Evolutionary conservation across 1,139 yeast species (phyloP).

Genomic region (Hyphopichia khmerensis): DNA sequence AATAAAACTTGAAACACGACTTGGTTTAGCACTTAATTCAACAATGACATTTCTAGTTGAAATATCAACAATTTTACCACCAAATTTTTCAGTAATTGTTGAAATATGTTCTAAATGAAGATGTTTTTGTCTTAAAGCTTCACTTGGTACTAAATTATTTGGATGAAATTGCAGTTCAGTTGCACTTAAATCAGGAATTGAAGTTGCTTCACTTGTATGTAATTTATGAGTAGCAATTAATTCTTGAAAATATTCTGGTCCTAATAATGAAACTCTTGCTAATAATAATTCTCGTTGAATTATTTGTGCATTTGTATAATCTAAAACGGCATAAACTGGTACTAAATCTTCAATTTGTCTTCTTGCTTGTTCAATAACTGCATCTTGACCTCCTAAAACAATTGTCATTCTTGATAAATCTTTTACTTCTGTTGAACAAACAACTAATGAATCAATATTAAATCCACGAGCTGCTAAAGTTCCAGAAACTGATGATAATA

Average conservation of each 20-base stretch:
- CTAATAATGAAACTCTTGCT: slow-evolving; percentile 88
- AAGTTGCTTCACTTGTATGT: slow-evolving; percentile 37
- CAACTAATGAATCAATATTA: slow-evolving; percentile 95
- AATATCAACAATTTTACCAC: slow-evolving; percentile 90
- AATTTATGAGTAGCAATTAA: slow-evolving; percentile 82
- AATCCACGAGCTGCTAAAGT: slow-evolving; percentile 97
- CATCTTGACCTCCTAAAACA: slow-evolving; percentile 91
- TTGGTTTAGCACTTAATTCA: slow-evolving; percentile 92
- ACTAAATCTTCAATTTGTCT: slow-evolving; percentile 97
- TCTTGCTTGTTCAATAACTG: slow-evolving; percentile 97
- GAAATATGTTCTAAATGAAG: slow-evolving; percentile 83
- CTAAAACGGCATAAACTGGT: slow-evolving; percentile 96
- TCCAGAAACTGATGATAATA: slow-evolving; percentile 87
- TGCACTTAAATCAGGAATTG: slow-evolving; percentile 49
- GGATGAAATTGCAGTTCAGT: slow-evolving; percentile 74
- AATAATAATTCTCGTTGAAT: slow-evolving; percentile 86
- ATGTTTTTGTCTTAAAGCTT: slow-evolving; percentile 92
- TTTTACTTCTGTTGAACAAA: slow-evolving; percentile 93
- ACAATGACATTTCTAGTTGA: slow-evolving; percentile 92
- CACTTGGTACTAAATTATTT: slow-evolving; percentile 83
- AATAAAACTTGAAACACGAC: slow-evolving; percentile 81
- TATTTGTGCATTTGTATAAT: slow-evolving; percentile 86
- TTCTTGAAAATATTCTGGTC: slow-evolving; percentile 97
- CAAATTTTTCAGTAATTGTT: slow-evolving; percentile 79
- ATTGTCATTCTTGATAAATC: slow-evolving; percentile 97